Percentiles rank a stretch among this genome's conserved stretches.
phyloP scores from a whole-genome alignment of 305 asterid species.

The Vinca major region DNA sequence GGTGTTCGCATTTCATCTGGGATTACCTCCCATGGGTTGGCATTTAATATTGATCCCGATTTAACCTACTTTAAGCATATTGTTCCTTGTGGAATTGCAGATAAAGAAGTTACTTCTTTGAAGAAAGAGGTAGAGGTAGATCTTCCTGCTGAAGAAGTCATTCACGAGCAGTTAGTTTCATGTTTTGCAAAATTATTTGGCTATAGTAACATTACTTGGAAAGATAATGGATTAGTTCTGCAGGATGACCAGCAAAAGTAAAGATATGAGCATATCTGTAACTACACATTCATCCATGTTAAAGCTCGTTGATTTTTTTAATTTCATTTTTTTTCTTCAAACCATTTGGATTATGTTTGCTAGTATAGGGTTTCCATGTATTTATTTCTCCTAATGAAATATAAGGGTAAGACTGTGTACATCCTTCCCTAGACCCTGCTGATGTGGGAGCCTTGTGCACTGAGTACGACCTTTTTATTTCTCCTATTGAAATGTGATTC shows the following conservation, averaged over 20 bases:
- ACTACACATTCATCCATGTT: not conserved
- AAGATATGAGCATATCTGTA: not conserved
- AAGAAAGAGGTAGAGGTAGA: constrained; percentile 36
- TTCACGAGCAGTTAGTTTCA: constrained; percentile 47
- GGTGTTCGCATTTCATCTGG: constrained; percentile 74
- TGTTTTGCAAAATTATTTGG: constrained; percentile 50
- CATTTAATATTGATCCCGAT: constrained; percentile 71
- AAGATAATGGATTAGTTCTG: constrained; percentile 14
- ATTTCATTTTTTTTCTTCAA: not conserved
- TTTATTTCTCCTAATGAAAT: not conserved
- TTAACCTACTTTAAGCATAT: constrained; percentile 67
- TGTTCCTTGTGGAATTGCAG: constrained; percentile 77
- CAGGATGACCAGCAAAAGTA: not conserved
- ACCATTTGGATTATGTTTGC: not conserved
- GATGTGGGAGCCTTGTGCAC: too few relatives aligned
- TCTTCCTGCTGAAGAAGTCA: constrained; percentile 55
- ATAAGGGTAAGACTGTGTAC: too few relatives aligned
- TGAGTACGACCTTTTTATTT: too few relatives aligned
- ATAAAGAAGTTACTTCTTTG: constrained; percentile 76
- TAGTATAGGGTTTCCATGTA: not conserved
- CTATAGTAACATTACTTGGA: constrained; percentile 37
- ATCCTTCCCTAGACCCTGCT: too few relatives aligned
- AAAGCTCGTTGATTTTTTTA: not conserved
- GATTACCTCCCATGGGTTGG: constrained; percentile 71
- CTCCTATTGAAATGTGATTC: not conserved